Conservation (phyloP, 345 rosid genomes). For the Moricandia arvensis region DNA sequence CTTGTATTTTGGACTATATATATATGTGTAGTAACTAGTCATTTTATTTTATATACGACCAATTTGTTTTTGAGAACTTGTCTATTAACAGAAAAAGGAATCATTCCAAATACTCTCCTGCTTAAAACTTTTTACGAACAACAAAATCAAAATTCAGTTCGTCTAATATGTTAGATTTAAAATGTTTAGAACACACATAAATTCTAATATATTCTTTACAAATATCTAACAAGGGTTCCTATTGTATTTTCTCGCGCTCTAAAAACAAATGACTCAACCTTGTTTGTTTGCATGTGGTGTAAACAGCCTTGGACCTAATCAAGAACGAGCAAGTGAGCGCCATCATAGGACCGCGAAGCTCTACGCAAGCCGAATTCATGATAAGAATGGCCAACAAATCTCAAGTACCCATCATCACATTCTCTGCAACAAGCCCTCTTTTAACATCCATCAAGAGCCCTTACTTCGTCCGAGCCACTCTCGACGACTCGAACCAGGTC, state of each 20-base stretch:
- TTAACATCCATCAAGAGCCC: constrained; percentile 28
- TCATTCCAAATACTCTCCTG: background rate
- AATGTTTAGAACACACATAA: background rate
- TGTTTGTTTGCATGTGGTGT: too few species aligned
- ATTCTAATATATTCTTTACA: too few species aligned
- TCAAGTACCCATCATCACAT: constrained; percentile 54
- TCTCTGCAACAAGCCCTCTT: constrained; percentile 46
- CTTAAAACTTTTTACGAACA: background rate
- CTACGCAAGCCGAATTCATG: constrained; percentile 47
- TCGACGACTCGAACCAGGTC: constrained; percentile 47
- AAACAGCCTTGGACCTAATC: constrained; percentile 48
- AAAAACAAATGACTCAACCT: too few species aligned
- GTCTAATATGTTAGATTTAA: background rate
- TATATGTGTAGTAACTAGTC: background rate
- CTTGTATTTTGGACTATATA: background rate
- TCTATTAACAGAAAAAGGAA: background rate
- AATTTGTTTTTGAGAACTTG: background rate
- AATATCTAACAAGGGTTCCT: too few species aligned
- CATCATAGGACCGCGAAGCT: constrained; percentile 52
- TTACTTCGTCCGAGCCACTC: constrained; percentile 46
- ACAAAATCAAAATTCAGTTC: background rate
- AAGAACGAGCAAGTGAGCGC: constrained; percentile 54
- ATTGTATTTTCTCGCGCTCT: too few species aligned
- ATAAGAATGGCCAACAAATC: constrained; percentile 35
- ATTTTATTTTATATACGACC: background rate